Conservation (phyloP, 106 monocot species). For the Phalaenopsis equestris region DNA sequence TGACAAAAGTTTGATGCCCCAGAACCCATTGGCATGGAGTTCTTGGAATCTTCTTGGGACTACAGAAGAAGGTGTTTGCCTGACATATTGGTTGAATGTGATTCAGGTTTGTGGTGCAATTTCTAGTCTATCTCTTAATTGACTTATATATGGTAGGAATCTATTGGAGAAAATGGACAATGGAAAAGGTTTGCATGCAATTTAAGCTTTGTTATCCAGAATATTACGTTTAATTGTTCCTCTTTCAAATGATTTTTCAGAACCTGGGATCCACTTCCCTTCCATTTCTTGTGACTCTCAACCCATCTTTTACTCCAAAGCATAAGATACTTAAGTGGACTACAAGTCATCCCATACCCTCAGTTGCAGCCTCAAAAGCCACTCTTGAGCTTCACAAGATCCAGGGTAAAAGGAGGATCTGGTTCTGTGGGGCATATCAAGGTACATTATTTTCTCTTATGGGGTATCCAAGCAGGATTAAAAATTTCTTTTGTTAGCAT, state of each 20-base stretch:
- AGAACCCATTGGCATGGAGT: slow-evolving; percentile 83
- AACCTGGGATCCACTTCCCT: slow-evolving; percentile 40
- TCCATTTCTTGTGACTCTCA: slow-evolving; percentile 77
- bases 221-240: neutral
- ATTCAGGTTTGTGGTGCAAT: slow-evolving; percentile 58
- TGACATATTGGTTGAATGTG: slow-evolving; percentile 95
- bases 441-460: slow-evolving; percentile 30
- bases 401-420: slow-evolving; percentile 78
- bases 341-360: slow-evolving; percentile 79
- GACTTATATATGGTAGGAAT: neutral
- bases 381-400: slow-evolving; percentile 63
- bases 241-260: slow-evolving; percentile 25
- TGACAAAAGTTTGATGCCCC: slow-evolving; percentile 78
- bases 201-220: neutral
- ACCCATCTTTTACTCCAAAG: slow-evolving; percentile 50
- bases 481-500: neutral
- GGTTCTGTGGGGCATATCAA: slow-evolving; percentile 95
- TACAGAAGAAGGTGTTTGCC: slow-evolving; percentile 40
- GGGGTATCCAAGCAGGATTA: neutral
- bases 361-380: slow-evolving; percentile 83
- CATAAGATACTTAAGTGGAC: slow-evolving; percentile 59
- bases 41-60: slow-evolving; percentile 95
- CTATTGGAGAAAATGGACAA: neutral
- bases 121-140: neutral
- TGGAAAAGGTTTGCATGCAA: neutral